phyloP scores from a whole-genome alignment of 176 grass and related monocot species.

The bread wheat (Triticum aestivum) region IWGSC_CS_RefSeq_v2.1 NC_057808.1:416894101-416894600 shows the following conservation, averaged over 20 bases:
- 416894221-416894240: neutral
- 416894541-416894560: conserved; percentile 21
- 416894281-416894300: neutral
- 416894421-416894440: neutral
- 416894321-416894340: neutral
- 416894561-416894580: conserved; percentile 34
- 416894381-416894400: conserved; percentile 36
- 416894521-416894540: conserved; percentile 28
- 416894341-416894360: conserved; percentile 30
- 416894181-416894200: neutral
- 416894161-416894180: neutral
- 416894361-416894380: conserved; percentile 31
- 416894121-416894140: neutral
- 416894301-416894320: neutral
- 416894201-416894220: neutral
- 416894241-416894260: neutral
- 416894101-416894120: conserved; percentile 25
- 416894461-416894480: conserved; percentile 20
- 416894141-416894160: neutral
- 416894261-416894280: neutral
- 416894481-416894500: neutral
- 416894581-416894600: neutral
- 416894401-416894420: neutral
- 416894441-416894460: conserved; percentile 29
- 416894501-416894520: too few relatives aligned